Conservation (phyloP, 495 filamentous ascomycete species). For the Daldinia loculata region DNA sequence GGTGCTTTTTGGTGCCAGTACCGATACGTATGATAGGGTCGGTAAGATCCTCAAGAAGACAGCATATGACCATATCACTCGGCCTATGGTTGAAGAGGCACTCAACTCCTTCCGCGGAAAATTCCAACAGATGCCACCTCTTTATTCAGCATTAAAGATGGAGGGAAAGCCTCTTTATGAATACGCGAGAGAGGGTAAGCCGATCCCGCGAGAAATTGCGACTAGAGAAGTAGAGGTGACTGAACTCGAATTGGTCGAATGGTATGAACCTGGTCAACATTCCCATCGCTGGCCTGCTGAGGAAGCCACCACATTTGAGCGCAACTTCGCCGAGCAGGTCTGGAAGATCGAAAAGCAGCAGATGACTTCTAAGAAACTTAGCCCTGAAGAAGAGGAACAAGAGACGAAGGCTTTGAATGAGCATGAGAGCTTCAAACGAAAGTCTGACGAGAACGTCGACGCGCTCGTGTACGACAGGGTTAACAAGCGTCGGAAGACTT, state of each 20-base stretch:
- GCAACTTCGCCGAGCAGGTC: conserved; percentile 75
- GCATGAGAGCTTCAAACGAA: conserved; percentile 57
- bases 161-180: conserved; percentile 93
- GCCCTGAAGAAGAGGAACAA: conserved; percentile 56
- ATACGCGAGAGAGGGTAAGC: conserved; percentile 89
- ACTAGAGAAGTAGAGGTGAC: conserved; percentile 77
- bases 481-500: conserved; percentile 44
- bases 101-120: conserved; percentile 81
- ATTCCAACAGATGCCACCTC: conserved; percentile 89
- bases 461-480: conserved; percentile 54
- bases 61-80: conserved; percentile 79
- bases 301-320: conserved; percentile 75
- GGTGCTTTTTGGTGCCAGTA: conserved; percentile 89
- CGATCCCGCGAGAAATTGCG: conserved; percentile 83
- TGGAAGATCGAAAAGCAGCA: conserved; percentile 61
- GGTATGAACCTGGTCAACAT: conserved; percentile 85
- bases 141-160: conserved; percentile 90
- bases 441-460: conserved; percentile 57
- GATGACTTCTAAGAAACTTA: conserved; percentile 51
- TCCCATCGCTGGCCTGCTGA: conserved; percentile 74
- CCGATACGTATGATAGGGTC: conserved; percentile 87
- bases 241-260: conserved; percentile 82
- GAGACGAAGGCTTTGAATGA: conserved; percentile 55
- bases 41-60: conserved; percentile 82
- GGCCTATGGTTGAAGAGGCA: conserved; percentile 77